Evolutionary conservation across 768 basidiomycete species (phyloP), one percentile per base, ranked within the genome.

Genomic region (Mycena kentingensis): DNA sequence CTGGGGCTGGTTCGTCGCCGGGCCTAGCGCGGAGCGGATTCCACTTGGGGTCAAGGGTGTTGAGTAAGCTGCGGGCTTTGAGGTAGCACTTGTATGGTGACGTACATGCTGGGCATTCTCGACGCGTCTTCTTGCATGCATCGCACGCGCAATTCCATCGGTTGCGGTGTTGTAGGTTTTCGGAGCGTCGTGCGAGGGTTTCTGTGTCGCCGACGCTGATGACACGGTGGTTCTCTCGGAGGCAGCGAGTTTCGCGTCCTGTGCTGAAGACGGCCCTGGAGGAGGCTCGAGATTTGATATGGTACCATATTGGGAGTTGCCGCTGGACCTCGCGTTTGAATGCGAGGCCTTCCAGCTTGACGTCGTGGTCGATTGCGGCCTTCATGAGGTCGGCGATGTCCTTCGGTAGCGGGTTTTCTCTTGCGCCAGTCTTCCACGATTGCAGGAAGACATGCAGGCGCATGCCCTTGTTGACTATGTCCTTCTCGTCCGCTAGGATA

Each of bases 191-290:
- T n/a, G n/a, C 34, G n/a, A 19, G 29, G 37, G 38, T 21, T 41
- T 41, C 49, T 4, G 11, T 24, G n/a, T 53, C 46, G 4, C 46
- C 52, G 7, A 47, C 44, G 6, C 28, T 53, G 1, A 19, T 2
- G 3, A 53, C 32, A 2, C 21, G 6, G 22, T 53, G 52, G 6
- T 25, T 35, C 16, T 26, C 34, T 13, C 34, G 3, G 2, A 53
- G 26, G 36, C 52, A 53, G 16, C 25, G 49, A 11, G 47, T 41
- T 16, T 25, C 15, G 15, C 13, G 19, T 3, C 21, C 1, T 16
- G 37, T 53, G 24, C 16, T 39, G 37, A 10, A 39, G 8, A 39
- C 18, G 48, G 43, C 57, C 54, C 27, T 45, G 29, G 3, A 35
- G 19, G 15, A 37, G 32, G 5, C n/a, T 46, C n/a, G n/a, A n/a